Evolutionary conservation across 73 alveolate species (phyloP), one percentile per base, ranked within the genome.

Genomic region (Tetrahymena malaccensis): DNA sequence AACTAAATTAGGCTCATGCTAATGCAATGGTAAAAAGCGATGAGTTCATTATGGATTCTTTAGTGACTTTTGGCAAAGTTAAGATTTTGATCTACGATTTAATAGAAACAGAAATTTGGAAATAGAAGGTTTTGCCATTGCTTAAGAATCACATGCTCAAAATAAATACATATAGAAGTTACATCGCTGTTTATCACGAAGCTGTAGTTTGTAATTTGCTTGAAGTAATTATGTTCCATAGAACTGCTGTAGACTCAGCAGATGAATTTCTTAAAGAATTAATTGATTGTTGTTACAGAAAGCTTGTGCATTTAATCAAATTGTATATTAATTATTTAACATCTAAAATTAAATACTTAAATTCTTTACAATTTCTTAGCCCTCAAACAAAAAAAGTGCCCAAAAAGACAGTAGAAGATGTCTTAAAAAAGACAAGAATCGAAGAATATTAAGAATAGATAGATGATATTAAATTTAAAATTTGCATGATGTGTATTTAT

Each of bases 221-320:
- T 4, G 99, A 99, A 98, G 98, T 99, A 55, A 96, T 99, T 94
- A 97, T 99, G 96, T 99, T 96, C 98, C 99, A 99, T 85, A 98
- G 99, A 94, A 99, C 99, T 11, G 99, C 99, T 25, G 98, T 99
- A 35, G 99, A 99, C 97, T 99, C 98, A 83, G 99, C 99, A 0
- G 99, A 99, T 50, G 99, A 99, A 96, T 97, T 98, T 93, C 95
- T 99, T 55, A 98, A 99, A 25, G 99, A 99, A 93, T 97, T 99
- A 35, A 98, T 99, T 21, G 99, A 99, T 96, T 99, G 98, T 95
- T 98, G 99, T 94, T 98, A 99, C 95, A 96, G 99, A 95, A 99
- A 99, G 98, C 97, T 95, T n/a, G 93, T 93, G 22, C 85, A 96
- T 93, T 96, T 97, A 95, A 94, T 96, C 95, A 43, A 97, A 97